A percentile compares a stretch with the other conserved stretches of the same genome.
Evolutionary conservation across 768 basidiomycete genomes (phyloP).

Genomic region (Tricholoma furcatifolium): DNA sequence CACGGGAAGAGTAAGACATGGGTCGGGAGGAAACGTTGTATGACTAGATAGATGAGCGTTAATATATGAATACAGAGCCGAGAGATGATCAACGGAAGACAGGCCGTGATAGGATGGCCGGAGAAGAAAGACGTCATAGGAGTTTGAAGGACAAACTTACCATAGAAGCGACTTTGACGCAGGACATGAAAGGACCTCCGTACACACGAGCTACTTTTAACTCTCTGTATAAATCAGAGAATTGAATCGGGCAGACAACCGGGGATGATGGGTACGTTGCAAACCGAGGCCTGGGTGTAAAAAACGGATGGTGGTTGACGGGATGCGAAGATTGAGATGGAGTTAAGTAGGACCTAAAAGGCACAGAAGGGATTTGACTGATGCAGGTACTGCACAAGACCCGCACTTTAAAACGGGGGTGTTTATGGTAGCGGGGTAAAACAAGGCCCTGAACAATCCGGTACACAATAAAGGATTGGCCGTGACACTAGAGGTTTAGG

Average conservation of each 20-base stretch:
- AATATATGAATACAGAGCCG: constrained; percentile 13
- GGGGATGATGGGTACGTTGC: constrained; percentile 13
- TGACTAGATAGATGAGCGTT: constrained; percentile 12
- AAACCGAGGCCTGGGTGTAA: constrained; percentile 4
- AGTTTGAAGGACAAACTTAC: constrained; percentile 25
- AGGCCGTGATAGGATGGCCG: constrained; percentile 3
- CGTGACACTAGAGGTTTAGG: constrained; percentile 7
- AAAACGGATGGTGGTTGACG: background rate
- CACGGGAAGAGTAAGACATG: constrained; percentile 23
- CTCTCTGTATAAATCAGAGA: constrained; percentile 21
- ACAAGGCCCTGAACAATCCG: background rate
- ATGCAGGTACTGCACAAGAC: background rate
- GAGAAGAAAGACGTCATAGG: constrained; percentile 8
- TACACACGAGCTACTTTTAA: constrained; percentile 9
- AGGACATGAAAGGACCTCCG: constrained; percentile 27
- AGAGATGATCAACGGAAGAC: constrained; percentile 10
- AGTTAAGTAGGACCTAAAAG: constrained; percentile 3
- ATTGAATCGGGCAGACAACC: constrained; percentile 16
- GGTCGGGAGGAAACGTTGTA: constrained; percentile 18
- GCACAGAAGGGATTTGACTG: constrained; percentile 4
- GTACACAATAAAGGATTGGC: background rate
- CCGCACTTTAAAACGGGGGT: constrained; percentile 2
- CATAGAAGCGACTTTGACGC: constrained; percentile 32
- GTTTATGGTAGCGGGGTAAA: background rate
- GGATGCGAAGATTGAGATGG: constrained; percentile 4